Base-by-base conservation (phyloP, 176 grass and related monocot species). In the Aegilops bicornis region DNA sequence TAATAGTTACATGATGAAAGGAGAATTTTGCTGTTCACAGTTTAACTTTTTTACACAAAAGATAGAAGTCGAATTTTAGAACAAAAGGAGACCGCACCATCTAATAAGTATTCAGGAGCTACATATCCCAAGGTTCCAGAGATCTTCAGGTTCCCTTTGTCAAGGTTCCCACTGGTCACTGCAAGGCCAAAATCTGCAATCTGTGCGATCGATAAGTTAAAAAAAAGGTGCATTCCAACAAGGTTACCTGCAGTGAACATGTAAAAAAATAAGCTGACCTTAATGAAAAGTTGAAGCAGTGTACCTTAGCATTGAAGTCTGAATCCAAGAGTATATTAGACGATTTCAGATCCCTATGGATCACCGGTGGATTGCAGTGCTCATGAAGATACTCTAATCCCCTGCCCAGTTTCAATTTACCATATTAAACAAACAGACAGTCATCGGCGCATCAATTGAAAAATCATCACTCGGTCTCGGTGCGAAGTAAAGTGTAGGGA, bases 181-280 rank as follows among this genome's bases (percentile, higher is more conserved):
- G 97, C 94, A 89, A 96, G 92, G 29, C 97, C 97, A 86, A 99
- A 99, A 90, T 99, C 97, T 82, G 97, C 93, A 93, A 99, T 94
- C 97, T 99, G 73, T 20, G 73, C 73, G 3, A 52, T 76, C 9
- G 43, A 76, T 8, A 31, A 31, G 15, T 15, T 29, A 4, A 9
- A 27, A 75, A 29, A 76, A 48, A 5, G 2, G 24, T 19, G 14
- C 14, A 52, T 67, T 74, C 8, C 48, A 87, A 37, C 27, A 50
- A 7, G n/a, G n/a, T 63, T 17, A 69, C 8, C 47, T 63, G 60
- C n/a, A 69, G 76, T 40, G 29, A 84, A 23, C 16, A 61, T 80
- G 81, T 6, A 87, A 59, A 65, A 70, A 50, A 76, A 43, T 69
- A 62, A 78, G 43, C 48, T 84, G 36, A 68, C 60, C 60, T 67